These are phyloP conservation scores for Phytopythium mirpurense DNA, from an alignment of 352 stramenopile genomes.

Conservation along the genomic window DNA sequence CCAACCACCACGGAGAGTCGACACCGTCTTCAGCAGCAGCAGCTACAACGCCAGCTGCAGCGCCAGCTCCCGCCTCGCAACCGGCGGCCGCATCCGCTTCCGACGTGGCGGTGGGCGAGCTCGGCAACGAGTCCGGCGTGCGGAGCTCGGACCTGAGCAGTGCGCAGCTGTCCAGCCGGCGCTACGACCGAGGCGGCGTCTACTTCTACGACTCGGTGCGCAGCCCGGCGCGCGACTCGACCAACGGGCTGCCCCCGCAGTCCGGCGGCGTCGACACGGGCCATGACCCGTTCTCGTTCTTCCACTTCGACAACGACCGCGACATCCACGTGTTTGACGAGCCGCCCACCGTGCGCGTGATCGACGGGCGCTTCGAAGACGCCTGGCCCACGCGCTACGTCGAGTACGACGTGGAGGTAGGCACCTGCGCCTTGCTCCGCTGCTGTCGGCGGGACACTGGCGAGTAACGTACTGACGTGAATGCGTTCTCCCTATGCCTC, in stretches of 20 bases:
- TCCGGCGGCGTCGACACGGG: conserved; percentile 18
- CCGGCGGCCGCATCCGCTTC: too few relatives aligned
- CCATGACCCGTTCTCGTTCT: conserved; percentile 39
- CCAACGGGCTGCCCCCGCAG: conserved; percentile 14
- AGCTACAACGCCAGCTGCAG: too few relatives aligned
- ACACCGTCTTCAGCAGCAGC: too few relatives aligned
- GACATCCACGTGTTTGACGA: conserved; percentile 79
- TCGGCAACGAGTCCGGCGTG: not conserved
- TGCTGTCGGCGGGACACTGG: too few relatives aligned
- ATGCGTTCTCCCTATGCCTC: too few relatives aligned
- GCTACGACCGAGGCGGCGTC: conserved; percentile 8
- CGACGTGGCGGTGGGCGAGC: not conserved
- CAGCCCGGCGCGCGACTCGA: conserved; percentile 26
- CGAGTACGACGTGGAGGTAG: conserved; percentile 82
- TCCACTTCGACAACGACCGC: conserved; percentile 49
- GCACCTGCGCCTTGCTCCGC: conserved; percentile 4
- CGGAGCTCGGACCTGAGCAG: not conserved
- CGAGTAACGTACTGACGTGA: too few relatives aligned
- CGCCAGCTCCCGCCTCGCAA: too few relatives aligned
- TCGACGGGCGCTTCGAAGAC: conserved; percentile 64
- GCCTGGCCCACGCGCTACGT: conserved; percentile 79
- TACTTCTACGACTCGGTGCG: conserved; percentile 39
- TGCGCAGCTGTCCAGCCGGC: not conserved
- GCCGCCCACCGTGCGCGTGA: conserved; percentile 46
- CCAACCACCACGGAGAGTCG: too few relatives aligned